Evolutionary conservation across 345 rosid species (phyloP).

Genomic region (Lepidium didymum): DNA sequence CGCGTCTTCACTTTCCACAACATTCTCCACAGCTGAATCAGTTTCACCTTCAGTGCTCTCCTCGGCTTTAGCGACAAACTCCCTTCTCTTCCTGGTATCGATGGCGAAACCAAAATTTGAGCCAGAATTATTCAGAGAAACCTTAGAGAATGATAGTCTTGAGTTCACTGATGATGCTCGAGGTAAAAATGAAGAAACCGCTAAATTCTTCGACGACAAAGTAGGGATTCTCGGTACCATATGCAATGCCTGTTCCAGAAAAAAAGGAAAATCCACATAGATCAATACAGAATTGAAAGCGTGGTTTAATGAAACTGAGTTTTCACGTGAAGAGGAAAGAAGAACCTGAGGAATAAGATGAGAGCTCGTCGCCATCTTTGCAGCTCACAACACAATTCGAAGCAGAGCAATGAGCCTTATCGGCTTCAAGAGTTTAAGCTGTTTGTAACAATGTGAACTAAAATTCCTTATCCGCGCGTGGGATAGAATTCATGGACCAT

Average conservation of each 20-base stretch:
- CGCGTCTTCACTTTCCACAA: slow-evolving; percentile 1
- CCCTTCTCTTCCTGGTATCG: slow-evolving; percentile 30
- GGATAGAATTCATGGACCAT: background rate
- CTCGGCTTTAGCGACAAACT: slow-evolving; percentile 52
- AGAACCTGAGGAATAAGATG: slow-evolving; percentile 63
- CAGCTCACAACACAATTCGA: background rate
- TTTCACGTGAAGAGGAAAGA: background rate
- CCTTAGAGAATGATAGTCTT: slow-evolving; percentile 26
- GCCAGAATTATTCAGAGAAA: slow-evolving; percentile 18
- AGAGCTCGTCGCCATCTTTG: slow-evolving; percentile 39
- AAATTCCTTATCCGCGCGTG: background rate
- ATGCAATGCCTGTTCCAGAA: slow-evolving; percentile 38
- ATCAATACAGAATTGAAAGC: background rate
- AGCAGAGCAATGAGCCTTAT: slow-evolving; percentile 26
- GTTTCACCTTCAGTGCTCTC: slow-evolving; percentile 34
- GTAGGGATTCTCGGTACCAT: slow-evolving; percentile 40
- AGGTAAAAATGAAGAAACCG: slow-evolving; percentile 36
- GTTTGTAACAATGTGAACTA: background rate
- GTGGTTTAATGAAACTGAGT: background rate
- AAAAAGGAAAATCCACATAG: background rate
- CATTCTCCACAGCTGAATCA: slow-evolving; percentile 28
- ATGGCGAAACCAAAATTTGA: slow-evolving; percentile 25
- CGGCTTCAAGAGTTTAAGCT: background rate
- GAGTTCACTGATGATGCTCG: slow-evolving; percentile 18
- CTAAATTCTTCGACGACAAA: slow-evolving; percentile 31